These are phyloP conservation scores for Penicillium sp. DNA, from an alignment of 2,329 filamentous ascomycete genomes.

Conservation along the genomic window DNA sequence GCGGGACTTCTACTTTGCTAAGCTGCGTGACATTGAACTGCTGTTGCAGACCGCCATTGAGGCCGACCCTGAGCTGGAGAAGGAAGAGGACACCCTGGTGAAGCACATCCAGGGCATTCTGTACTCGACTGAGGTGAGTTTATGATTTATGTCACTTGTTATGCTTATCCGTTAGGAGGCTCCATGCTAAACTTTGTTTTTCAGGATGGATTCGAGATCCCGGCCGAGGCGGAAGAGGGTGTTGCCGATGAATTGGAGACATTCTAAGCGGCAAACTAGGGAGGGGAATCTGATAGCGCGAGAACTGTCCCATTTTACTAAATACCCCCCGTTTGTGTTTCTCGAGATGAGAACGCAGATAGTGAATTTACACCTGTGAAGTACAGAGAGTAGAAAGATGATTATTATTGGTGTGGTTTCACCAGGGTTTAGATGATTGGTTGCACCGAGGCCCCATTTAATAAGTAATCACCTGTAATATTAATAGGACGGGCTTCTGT, in stretches of 20 bases:
- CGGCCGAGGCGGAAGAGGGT: constrained; percentile 61
- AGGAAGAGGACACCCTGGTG: constrained; percentile 86
- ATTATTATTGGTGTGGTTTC: background rate
- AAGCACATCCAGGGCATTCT: constrained; percentile 96
- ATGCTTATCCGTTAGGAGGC: background rate
- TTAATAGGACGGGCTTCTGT: background rate
- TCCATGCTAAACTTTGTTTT: background rate
- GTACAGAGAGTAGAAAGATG: background rate
- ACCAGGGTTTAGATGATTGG: background rate
- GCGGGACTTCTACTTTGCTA: constrained; percentile 98
- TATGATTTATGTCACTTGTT: background rate
- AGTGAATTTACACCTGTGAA: background rate
- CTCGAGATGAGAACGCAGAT: background rate
- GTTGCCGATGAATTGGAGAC: constrained; percentile 45
- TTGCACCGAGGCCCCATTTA: background rate
- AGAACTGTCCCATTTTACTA: constrained; percentile 18
- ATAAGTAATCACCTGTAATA: background rate
- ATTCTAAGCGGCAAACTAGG: constrained; percentile 27
- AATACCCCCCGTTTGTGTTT: constrained; percentile 20
- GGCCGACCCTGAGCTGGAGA: constrained; percentile 87
- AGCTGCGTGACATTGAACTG: constrained; percentile 94
- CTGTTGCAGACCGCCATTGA: constrained; percentile 91
- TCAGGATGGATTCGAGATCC: constrained; percentile 73
- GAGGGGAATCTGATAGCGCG: background rate
- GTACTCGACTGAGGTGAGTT: constrained; percentile 82